Base-by-base conservation (phyloP, 441 rosid species). In the Rhodomyrtus psidioides region DNA sequence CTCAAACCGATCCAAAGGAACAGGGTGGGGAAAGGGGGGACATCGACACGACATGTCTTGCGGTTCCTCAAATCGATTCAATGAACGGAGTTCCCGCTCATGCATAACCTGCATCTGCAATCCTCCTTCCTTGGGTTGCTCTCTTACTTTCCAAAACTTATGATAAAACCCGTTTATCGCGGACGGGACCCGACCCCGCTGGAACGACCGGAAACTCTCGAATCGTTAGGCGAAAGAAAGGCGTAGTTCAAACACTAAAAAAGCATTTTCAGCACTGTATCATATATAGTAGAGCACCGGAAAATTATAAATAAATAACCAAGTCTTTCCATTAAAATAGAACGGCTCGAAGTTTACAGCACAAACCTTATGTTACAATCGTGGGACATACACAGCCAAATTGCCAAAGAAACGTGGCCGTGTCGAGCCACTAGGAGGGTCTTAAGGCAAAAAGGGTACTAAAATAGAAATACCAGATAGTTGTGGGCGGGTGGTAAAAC, bases 401-500 rank as follows among this genome's bases (percentile, higher is more conserved):
- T 34, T 19, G 79, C 49, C 13, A 24, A 23, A 34, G 15, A 34
- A 65, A 19, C 76, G 5, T 34, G 46, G 34, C 76, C 46, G 9
- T 65, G 26, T 34, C 46, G 76, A 65, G 76, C 46, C 51, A 34
- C 24, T 23, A 12, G 21, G 46, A 9, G 44, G 76, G 76, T 30
- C 44, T 26, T 30, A 30, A 39, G 76, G 44, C 65, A n/a, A 59
- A 83, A 19, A 42, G 44, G 30, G 79, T 24, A 12, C 4, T 53
- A 79, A 81, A 9, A 53, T 6, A 34, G 39, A n/a, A 53, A 7
- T 55, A 19, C 82, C 34, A 85, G 82, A 46, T 57, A 82, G 58
- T 46, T 87, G 93, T 7, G 51, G 51, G 51, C 92, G 94, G 94
- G 94, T 91, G 92, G 92, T 88, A 44, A 87, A n/a, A 89, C 58